Base-by-base conservation (phyloP, 2,329 filamentous ascomycete species). In the Aspergillus sp. region DNA sequence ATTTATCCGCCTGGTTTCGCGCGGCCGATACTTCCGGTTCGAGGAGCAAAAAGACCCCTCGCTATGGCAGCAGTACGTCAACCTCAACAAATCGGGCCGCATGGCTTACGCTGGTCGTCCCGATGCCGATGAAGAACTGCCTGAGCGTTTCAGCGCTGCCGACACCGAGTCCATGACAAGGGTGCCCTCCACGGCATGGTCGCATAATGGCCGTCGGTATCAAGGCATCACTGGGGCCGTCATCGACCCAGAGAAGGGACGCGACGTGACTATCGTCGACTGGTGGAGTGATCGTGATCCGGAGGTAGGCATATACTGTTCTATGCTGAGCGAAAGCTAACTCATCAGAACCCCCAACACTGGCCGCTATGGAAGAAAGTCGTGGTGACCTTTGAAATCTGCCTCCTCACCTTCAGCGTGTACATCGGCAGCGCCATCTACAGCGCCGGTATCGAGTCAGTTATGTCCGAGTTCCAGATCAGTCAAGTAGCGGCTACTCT, bases 181-280 rank as follows among this genome's bases (percentile, higher is more conserved):
- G 32, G 64, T 41, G 27, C 59, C 47, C 21, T 62, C 51, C 42
- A 59, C 36, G 38, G 71, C 58, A 44, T 62, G 60, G 60, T 62
- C 41, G 54, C 61, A 70, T 3, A 66, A 67, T 1, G 65, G 63
- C 15, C 66, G 72, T 49, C 25, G 54, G 17, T 63, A 74, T 57
- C 79, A 80, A 53, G 64, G 77, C 27, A 70, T 74, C 3, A 81
- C 75, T 48, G 79, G 78, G 19, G 73, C 77, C 8, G 70, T 68
- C 30, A 70, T 83, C 13, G 82, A 85, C 67, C 74, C 78, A 1
- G 83, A 85, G 64, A 85, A 84, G 63, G 82, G 82, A 0, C 76
- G 71, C 61, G 81, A 85, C 67, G 67, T 78, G 7, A 71, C 81
- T 57, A 70, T 86, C 5, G 77, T 86, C 6, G 75, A 78, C 38